A percentile compares a stretch with the other conserved stretches of the same genome.
These are phyloP conservation scores for Calycina marina DNA, from an alignment of 2,329 filamentous ascomycete species.

Conservation along the genomic window DNA sequence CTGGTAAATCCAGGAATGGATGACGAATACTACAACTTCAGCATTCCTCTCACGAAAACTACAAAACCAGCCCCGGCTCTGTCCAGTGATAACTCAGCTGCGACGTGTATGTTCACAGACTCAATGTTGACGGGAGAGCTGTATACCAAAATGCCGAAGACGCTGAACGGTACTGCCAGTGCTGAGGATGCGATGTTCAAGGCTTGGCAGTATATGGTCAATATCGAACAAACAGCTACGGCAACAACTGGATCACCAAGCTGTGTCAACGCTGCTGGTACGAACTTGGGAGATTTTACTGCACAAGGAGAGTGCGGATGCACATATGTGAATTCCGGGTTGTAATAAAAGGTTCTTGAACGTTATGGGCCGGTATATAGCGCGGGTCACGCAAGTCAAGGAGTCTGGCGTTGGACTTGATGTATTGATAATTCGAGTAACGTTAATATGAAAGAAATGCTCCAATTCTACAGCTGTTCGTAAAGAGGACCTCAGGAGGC, in stretches of 20 bases:
- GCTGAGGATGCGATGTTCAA: slow-evolving; percentile 24
- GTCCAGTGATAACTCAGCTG: slow-evolving; percentile 28
- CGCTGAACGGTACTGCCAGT: slow-evolving; percentile 21
- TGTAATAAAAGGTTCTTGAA: no score
- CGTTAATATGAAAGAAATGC: no score
- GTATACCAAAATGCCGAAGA: slow-evolving; percentile 38
- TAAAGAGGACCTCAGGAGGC: no score
- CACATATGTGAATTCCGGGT: slow-evolving; percentile 17
- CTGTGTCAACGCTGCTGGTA: slow-evolving; percentile 31
- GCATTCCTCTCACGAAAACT: slow-evolving; percentile 34
- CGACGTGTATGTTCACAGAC: slow-evolving; percentile 42
- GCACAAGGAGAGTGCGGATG: slow-evolving; percentile 12
- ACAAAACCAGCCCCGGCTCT: slow-evolving; percentile 33
- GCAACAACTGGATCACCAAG: slow-evolving; percentile 35
- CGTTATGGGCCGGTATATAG: no score
- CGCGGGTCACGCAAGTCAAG: no score
- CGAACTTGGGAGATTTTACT: slow-evolving; percentile 24
- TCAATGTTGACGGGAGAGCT: slow-evolving; percentile 42
- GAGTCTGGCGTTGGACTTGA: no score
- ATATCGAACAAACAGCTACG: slow-evolving; percentile 35
- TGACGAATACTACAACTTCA: slow-evolving; percentile 44
- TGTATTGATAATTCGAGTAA: no score
- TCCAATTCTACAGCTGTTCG: no score
- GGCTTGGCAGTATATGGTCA: slow-evolving; percentile 43
- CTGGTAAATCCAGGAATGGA: slow-evolving; percentile 31